These are phyloP conservation scores for Colletotrichum tropicale DNA, from an alignment of 2,329 filamentous ascomycete genomes.

Conservation along the genomic window DNA sequence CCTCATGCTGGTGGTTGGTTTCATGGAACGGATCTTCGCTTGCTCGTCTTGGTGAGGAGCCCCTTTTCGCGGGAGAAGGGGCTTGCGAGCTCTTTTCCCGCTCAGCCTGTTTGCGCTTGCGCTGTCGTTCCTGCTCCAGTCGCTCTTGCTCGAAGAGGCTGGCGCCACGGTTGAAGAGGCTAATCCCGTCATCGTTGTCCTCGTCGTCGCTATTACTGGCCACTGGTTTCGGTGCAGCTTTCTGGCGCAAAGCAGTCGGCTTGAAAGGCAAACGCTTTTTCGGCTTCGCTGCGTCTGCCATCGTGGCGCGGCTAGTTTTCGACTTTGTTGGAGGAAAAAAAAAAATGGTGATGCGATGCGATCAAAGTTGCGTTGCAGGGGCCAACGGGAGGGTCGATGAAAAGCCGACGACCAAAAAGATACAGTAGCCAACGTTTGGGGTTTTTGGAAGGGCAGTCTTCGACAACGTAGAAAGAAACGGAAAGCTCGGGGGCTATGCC, in stretches of 20 bases:
- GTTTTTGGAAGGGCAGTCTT: neutral
- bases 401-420: neutral
- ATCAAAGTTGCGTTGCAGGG: neutral
- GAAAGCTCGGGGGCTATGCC: neutral
- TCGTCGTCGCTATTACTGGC: constrained; percentile 22
- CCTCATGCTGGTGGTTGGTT: constrained; percentile 24
- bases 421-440: neutral
- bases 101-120: constrained; percentile 19
- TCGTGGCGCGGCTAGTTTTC: neutral
- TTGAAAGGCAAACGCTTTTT: constrained; percentile 54
- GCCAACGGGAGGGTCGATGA: neutral
- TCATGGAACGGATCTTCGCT: constrained; percentile 20
- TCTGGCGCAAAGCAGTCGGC: constrained; percentile 46
- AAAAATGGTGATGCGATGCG: neutral
- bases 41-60: neutral
- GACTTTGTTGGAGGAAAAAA: neutral
- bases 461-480: neutral
- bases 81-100: constrained; percentile 10
- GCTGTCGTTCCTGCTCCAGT: constrained; percentile 34
- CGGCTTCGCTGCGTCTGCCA: constrained; percentile 20
- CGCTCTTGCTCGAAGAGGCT: constrained; percentile 51
- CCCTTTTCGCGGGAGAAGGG: neutral
- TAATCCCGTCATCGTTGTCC: constrained; percentile 43
- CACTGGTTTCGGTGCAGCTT: constrained; percentile 29
- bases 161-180: constrained; percentile 55